Base-by-base conservation (phyloP, 2,329 filamentous ascomycete species). In the Ascochyta pisi region DNA sequence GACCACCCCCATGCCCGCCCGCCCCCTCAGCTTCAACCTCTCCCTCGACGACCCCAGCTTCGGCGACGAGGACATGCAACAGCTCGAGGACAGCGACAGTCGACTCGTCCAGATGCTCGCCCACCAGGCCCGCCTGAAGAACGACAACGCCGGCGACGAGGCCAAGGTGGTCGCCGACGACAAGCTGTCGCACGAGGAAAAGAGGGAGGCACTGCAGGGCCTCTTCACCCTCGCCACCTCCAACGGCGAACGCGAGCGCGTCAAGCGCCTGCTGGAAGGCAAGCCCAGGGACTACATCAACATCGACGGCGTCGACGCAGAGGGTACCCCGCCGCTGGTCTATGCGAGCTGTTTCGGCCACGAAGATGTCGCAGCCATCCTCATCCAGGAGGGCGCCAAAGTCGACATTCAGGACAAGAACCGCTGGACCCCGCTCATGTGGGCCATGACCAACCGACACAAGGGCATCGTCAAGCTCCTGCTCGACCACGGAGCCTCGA, bases 321-420 rank as follows among this genome's bases (percentile, higher is more conserved):
- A 99, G 73, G 95, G 95, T 15, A 98, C 95, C 1, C 91, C 93
- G n/a, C 92, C 95, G 2, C 79, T 99, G 61, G 96, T 99, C 58
- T 99, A 99, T 75, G 95, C 95, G 12, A 96, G 93, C 80, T 99
- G 95, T 73, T 99, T 99, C 82, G 93, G 95, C 35, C 95, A 99
- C 74, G 91, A 96, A 76, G 85, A 89, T 42, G 93, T 96, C 4
- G 95, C 98, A 23, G 84, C 89, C 56, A 86, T 89, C 34, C 84
- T 99, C 47, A 86, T 99, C 48, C 86, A 92, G 56, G 91, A 92
- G 9, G 93, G 94, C 23, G 94, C 89, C 35, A 86, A 92, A 67
- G 92, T 98, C 48, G 92, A 99, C 78, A 89, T 89, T 68, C 94
- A 98, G 76, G 95, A 99, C 73, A 90, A 89, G 61, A 98, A 98